Evolutionary conservation across 108 stramenopile species (phyloP), one percentile per base, ranked within the genome.

Genomic region (Cyclotella cryptica): DNA sequence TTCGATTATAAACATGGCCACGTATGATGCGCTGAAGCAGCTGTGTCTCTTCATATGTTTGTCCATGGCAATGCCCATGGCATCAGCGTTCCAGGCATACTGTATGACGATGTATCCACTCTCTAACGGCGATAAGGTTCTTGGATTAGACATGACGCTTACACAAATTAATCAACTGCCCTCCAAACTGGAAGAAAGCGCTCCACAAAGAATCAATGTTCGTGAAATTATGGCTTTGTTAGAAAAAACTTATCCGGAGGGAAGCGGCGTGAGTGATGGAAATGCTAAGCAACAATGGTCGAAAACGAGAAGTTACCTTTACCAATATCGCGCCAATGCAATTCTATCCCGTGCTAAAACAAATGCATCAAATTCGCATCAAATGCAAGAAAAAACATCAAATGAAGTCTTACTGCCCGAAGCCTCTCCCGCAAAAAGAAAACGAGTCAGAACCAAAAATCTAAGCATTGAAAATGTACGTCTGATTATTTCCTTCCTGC

Each of bases 401-500:
- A 15, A 35, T 10, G 42, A 51, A 27, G 46, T 14, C 35, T 10
- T 49, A 51, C 18, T 39, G 5, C 0, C 66, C 10, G 17, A 51
- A 21, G 5, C 29, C 41, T 13, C 13, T 24, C 27, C 27, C 59
- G 47, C 44, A 39, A 49, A 40, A 43, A 67, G 40, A 21, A 69
- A 69, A 60, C 27, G 73, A 55, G 62, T 47, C 15, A 43, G 72
- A 21, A 57, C 40, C 7, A 46, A 69, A 39, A 41, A 47, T 13
- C 71, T 91, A 14, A 71, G 85, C 0, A 10, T 63, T 28, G 18
- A 75, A 18, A 84, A 85, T 63, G 63, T 94, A 2, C 52, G 74
- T 22, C 55, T 61, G n/a, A 89, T 94, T 19, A 47, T 90, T 11
- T 72, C 88, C 39, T 91, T 91, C 75, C 75, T 93, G 51, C 81